Conservation (phyloP, 2,329 filamentous ascomycete genomes). For the Botrytis sinoallii region DNA sequence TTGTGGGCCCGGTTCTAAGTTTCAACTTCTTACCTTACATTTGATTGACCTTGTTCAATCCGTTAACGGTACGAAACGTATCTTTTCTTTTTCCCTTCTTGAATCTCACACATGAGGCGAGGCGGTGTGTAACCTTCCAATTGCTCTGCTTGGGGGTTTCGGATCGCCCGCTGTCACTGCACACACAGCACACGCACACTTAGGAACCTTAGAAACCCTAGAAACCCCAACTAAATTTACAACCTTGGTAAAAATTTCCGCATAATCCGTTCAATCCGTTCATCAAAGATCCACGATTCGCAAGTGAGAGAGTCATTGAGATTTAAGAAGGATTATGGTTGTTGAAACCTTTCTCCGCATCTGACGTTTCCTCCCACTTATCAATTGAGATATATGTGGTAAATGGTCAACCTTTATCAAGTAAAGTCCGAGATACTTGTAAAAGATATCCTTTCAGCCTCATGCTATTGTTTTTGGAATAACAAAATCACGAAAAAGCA, state of each 20-base stretch:
- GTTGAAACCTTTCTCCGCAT: constrained; percentile 1
- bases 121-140: constrained; percentile 16
- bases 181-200: constrained; percentile 10
- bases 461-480: constrained; percentile 9
- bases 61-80: constrained; percentile 1
- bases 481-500: constrained; percentile 1
- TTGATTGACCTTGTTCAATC: neutral
- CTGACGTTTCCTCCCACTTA: neutral
- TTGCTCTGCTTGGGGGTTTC: constrained; percentile 14
- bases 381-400: constrained; percentile 4
- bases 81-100: neutral
- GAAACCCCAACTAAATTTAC: constrained; percentile 2
- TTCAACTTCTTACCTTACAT: neutral
- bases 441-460: constrained; percentile 15
- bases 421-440: constrained; percentile 6
- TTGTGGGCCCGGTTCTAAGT: neutral
- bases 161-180: constrained; percentile 17
- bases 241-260: constrained; percentile 16
- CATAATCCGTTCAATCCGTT: constrained; percentile 14
- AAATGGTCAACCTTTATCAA: neutral
- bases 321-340: constrained; percentile 6
- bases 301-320: constrained; percentile 18
- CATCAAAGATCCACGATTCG: constrained; percentile 17
- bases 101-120: constrained; percentile 15
- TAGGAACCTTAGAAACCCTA: neutral